Conservation (phyloP, 768 basidiomycete genomes). For the Rossbeevera mucosa region DNA sequence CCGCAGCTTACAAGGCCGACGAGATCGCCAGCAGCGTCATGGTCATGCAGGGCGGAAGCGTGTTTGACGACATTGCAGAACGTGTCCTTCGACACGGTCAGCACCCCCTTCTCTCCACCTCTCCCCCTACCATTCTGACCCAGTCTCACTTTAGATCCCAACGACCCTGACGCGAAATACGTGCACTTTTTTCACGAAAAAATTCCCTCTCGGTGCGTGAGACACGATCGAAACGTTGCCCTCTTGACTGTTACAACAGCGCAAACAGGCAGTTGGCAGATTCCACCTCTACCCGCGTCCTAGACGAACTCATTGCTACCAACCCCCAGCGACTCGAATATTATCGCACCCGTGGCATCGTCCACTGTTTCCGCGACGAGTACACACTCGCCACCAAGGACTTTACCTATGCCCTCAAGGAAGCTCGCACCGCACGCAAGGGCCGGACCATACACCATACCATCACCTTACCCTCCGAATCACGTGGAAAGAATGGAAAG, state of each 20-base stretch:
- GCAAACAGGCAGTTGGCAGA: slow-evolving; percentile 72
- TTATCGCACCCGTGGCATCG: slow-evolving; percentile 85
- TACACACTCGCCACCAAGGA: slow-evolving; percentile 70
- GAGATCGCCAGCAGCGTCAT: slow-evolving; percentile 92
- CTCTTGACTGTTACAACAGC: slow-evolving; percentile 19
- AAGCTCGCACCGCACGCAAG: slow-evolving; percentile 68
- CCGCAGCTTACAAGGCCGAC: slow-evolving; percentile 80
- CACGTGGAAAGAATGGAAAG: slow-evolving; percentile 43
- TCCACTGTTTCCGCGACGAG: slow-evolving; percentile 85
- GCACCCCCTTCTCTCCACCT: slow-evolving; percentile 14
- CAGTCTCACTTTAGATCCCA: slow-evolving; percentile 50
- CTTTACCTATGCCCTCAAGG: slow-evolving; percentile 76
- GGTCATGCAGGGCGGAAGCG: slow-evolving; percentile 92
- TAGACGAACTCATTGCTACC: slow-evolving; percentile 73
- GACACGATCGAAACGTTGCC: slow-evolving; percentile 4
- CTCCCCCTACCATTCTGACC: background rate
- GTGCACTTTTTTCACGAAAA: slow-evolving; percentile 95
- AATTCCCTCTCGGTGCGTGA: slow-evolving; percentile 81
- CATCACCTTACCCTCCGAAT: slow-evolving; percentile 35
- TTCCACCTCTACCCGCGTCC: slow-evolving; percentile 69
- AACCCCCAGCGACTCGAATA: slow-evolving; percentile 80
- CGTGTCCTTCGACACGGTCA: slow-evolving; percentile 68
- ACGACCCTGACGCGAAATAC: slow-evolving; percentile 75
- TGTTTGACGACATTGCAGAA: slow-evolving; percentile 90
- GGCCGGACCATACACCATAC: slow-evolving; percentile 52